Evolutionary conservation across 1,284 basidiomycete genomes (phyloP).

Genomic region (Melampsora abietis-canadensis): DNA sequence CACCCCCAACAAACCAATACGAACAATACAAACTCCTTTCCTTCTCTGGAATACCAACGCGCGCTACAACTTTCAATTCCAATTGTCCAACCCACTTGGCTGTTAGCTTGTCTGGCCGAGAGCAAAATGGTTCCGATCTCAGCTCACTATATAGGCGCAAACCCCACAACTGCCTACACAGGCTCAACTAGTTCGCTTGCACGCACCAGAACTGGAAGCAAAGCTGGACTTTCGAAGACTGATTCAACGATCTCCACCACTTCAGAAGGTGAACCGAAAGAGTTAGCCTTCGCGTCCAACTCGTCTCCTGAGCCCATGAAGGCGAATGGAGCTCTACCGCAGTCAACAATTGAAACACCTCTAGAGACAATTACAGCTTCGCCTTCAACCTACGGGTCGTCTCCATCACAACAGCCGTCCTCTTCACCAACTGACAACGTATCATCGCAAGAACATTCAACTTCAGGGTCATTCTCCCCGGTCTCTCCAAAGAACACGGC

Average conservation of each 20-base stretch:
- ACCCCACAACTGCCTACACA: conserved; percentile 12
- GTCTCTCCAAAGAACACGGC: neutral
- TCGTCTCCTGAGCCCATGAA: conserved; percentile 2
- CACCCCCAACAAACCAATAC: conserved; percentile 60
- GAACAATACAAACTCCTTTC: conserved; percentile 55
- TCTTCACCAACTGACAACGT: neutral
- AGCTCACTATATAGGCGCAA: conserved; percentile 45
- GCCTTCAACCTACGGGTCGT: neutral
- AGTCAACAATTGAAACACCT: conserved; percentile 11
- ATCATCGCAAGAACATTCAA: neutral
- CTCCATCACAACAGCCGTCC: neutral
- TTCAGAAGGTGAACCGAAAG: neutral
- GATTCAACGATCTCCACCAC: conserved; percentile 8
- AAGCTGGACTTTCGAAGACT: conserved; percentile 4
- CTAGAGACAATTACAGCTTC: neutral
- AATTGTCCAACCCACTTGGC: conserved; percentile 83
- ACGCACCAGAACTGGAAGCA: conserved; percentile 22
- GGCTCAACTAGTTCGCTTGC: neutral
- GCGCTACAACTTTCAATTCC: conserved; percentile 85
- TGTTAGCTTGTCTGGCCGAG: conserved; percentile 75
- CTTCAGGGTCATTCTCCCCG: neutral
- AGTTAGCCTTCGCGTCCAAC: neutral
- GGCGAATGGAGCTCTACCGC: neutral
- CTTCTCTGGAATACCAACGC: conserved; percentile 81
- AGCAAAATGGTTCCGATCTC: conserved; percentile 52